Evolutionary conservation across 225 moss, liverwort and hornwort genomes (phyloP).

Genomic region (Pleurozium schreberi): DNA sequence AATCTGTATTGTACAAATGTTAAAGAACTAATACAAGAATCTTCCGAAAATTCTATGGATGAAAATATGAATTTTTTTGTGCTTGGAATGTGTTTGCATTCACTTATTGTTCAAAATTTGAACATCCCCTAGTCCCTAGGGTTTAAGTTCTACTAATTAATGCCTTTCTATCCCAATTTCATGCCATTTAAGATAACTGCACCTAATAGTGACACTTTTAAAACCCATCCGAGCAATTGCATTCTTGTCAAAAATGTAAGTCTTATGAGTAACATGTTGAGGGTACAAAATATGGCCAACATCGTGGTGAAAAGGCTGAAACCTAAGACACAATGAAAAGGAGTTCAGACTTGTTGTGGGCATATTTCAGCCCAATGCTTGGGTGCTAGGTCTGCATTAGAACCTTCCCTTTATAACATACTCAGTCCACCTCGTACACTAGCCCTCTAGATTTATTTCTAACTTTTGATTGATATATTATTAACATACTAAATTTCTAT

Average conservation of each 20-base stretch:
- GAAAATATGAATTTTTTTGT: too few relatives aligned
- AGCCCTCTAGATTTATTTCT: not conserved
- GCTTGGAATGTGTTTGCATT: too few relatives aligned
- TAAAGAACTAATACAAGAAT: too few relatives aligned
- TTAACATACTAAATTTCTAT: not conserved
- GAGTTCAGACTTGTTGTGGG: fast-evolving
- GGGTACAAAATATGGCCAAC: too few relatives aligned
- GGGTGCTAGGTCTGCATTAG: fast-evolving
- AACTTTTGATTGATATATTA: too few relatives aligned
- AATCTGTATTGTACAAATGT: too few relatives aligned
- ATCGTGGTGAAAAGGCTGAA: too few relatives aligned
- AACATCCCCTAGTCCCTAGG: too few relatives aligned
- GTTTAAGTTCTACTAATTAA: not conserved
- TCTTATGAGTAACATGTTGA: not conserved
- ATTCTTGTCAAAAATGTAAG: not conserved
- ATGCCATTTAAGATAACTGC: not conserved
- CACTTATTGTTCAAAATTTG: too few relatives aligned
- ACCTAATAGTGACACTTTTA: not conserved
- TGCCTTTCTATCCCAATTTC: not conserved
- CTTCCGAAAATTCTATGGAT: too few relatives aligned
- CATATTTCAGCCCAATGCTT: not conserved
- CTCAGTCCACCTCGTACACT: not conserved
- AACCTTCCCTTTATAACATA: not conserved
- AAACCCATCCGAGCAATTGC: not conserved
- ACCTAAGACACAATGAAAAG: too few relatives aligned